A percentile compares a stretch with the other conserved stretches of the same genome.
These are phyloP conservation scores for Tulasnella sp. DNA, from an alignment of 768 basidiomycete species.

Conservation along the genomic window DNA sequence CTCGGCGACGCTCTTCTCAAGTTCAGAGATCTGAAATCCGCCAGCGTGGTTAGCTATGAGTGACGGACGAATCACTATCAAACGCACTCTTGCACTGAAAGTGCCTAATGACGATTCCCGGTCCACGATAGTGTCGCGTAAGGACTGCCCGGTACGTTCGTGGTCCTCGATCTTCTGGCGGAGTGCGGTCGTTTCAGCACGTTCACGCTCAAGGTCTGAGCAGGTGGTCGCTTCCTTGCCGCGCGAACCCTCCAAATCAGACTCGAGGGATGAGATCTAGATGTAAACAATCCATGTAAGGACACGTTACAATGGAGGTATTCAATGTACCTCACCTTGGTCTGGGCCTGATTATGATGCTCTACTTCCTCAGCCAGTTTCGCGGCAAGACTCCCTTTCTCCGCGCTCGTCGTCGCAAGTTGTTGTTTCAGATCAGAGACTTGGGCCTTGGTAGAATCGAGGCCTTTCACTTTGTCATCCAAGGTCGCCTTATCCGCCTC, in stretches of 20 bases:
- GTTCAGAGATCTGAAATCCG: no score
- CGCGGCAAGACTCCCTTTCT: neutral
- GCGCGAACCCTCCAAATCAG: neutral
- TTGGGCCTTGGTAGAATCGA: neutral
- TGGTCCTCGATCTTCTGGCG: no score
- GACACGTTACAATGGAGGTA: neutral
- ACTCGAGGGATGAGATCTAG: neutral
- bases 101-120: no score
- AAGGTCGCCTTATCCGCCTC: neutral
- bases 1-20: no score
- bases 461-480: neutral
- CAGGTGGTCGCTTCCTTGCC: no score
- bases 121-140: no score
- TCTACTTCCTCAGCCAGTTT: neutral
- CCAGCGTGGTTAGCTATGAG: no score
- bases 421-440: conserved; percentile 1
- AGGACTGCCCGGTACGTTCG: no score
- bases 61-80: no score
- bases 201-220: no score
- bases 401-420: neutral
- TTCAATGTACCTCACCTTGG: neutral
- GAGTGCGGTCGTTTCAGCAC: no score
- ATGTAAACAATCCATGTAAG: neutral
- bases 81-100: no score
- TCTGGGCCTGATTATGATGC: neutral